Evolutionary conservation across 257 asterid species (phyloP).

Genomic region (Prunella vulgaris): DNA sequence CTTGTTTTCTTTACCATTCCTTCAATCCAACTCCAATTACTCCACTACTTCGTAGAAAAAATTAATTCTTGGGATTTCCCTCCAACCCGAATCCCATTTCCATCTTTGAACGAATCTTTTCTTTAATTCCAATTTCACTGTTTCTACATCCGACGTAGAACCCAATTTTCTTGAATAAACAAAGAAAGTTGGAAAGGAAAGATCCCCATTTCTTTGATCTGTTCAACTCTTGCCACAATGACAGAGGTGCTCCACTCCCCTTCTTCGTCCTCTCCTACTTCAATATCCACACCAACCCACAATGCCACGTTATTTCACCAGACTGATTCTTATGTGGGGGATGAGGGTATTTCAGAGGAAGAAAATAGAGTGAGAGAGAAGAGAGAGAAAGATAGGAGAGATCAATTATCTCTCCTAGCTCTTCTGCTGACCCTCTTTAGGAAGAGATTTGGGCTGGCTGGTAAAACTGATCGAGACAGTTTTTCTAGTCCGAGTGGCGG

Average conservation of each 20-base stretch:
- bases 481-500: slow-evolving; percentile 25
- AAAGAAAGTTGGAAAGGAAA: slow-evolving; percentile 20
- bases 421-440: slow-evolving; percentile 72
- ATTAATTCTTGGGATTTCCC: slow-evolving; percentile 19
- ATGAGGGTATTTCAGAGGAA: slow-evolving; percentile 37
- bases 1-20: slow-evolving; percentile 43
- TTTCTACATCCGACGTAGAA: slow-evolving; percentile 24
- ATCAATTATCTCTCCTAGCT: slow-evolving; percentile 78
- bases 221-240: slow-evolving; percentile 67
- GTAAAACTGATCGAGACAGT: slow-evolving; percentile 57
- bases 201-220: slow-evolving; percentile 33
- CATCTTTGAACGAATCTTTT: slow-evolving; percentile 5
- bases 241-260: slow-evolving; percentile 96
- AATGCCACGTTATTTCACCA: slow-evolving; percentile 61
- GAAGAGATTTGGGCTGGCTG: slow-evolving; percentile 80
- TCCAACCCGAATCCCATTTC: slow-evolving; percentile 28
- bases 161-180: slow-evolving; percentile 30
- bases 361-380: slow-evolving; percentile 48
- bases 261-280: slow-evolving; percentile 74
- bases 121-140: slow-evolving; percentile 14
- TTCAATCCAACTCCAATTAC: slow-evolving; percentile 48
- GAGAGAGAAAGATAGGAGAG: slow-evolving; percentile 60
- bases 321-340: slow-evolving; percentile 39
- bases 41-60: slow-evolving; percentile 13
- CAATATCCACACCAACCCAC: slow-evolving; percentile 71